Base-by-base conservation (phyloP, 139 green algal species). In the Bryopsis sp. region DNA sequence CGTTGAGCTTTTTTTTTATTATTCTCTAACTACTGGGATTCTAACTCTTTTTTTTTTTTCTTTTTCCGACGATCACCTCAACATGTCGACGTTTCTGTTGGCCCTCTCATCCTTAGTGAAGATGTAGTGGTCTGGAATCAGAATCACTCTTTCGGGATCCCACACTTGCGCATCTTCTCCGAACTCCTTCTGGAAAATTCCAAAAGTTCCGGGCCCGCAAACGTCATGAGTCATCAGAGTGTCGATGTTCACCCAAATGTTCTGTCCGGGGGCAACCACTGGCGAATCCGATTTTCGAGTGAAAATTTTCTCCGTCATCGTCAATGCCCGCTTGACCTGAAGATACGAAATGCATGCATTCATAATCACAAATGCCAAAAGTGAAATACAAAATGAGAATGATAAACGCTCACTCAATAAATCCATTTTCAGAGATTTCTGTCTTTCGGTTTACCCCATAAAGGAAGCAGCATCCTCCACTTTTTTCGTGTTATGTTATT, bases 81-180 rank as follows among this genome's bases (percentile, higher is more conserved):
- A 77, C 76, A 97, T 96, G 73, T 97, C 91, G 57, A 98, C 92
- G 68, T 97, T 97, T 48, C 92, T 83, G 82, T 97, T 97, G 57
- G 92, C 92, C 19, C 92, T 88, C 2, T 81, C 69, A 64, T 97
- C 92, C 1, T 75, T 69, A 2, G 92, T 97, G 83, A 97, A 97
- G 79, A 98, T 97, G 85, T 97, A 97, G 74, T 97, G 92, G 79
- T 97, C 92, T 2, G 92, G 92, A 65, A 97, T 97, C 60, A 97
- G 81, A 36, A 97, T 82, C 33, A 97, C 81, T 36, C 82, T 82
- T 74, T 97, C 88, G 36, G 74, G 74, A 70, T 97, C 88, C 91
- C 91, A 97, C 8, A 97, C 83, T 82, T 95, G 71, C 2, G 92
- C 91, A 46, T 92, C 83, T 32, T 82, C 76, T 26, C 92, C 91